Evolutionary conservation across 176 grass and related monocot species (phyloP), one percentile per base, ranked within the genome.

Genomic region (Musa troglodytarum): DNA sequence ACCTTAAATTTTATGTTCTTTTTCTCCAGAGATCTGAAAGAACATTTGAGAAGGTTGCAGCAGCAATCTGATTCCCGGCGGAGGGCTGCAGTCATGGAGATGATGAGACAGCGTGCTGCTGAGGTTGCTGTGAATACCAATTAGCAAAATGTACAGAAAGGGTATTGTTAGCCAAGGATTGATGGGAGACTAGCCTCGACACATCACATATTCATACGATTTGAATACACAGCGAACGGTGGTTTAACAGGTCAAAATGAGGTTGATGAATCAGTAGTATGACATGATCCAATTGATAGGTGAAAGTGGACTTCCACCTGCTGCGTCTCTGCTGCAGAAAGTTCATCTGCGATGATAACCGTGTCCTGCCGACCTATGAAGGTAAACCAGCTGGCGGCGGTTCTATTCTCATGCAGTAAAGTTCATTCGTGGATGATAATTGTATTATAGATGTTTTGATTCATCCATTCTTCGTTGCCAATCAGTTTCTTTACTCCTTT

Each of bases 61-160:
- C 96, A 99, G 64, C 96, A 95, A 77, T 89, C 96, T 28, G 96
- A 99, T 83, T 99, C 96, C 21, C 84, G 96, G 66, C 88, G 91
- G 71, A 87, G 96, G 68, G 96, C 96, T 89, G 96, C 96, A 69
- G 91, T 99, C 55, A 99, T 93, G 81, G 96, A 99, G 82, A 98
- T 98, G 95, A 93, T 98, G 94, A 98, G 94, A 76, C 90, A 98
- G 53, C 92, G 94, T 80, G 87, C 90, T 50, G 93, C 90, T 1
- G 93, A 96, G 84, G 87, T 96, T 67, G 89, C 94, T 59, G 85
- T 80, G 70, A 91, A 76, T 25, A 81, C 77, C 55, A 82, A 86
- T 73, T 83, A 70, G 51, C 68, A 70, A 22, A 70, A 34, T 70
- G 68, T 52, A 70, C 49, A 70, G 49, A 51, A 16, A 21, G 25